Percentiles rank a stretch among this genome's conserved stretches.
Conservation (phyloP, 345 rosid genomes). For the Triadica sebifera region DNA sequence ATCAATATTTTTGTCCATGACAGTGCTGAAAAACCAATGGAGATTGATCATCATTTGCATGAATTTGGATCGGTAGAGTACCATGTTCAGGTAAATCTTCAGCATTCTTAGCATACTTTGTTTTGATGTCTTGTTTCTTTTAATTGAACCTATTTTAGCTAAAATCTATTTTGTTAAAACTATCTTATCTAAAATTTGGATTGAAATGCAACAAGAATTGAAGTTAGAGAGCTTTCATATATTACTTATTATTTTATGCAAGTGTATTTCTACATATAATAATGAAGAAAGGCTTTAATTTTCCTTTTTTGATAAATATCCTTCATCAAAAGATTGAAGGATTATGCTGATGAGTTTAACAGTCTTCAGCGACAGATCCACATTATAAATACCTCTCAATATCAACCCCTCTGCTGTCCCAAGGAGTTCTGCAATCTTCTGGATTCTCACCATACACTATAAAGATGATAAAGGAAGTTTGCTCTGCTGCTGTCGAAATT, state of each 20-base stretch:
- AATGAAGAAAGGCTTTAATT: not conserved
- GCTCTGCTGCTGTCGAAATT: slow-evolving; percentile 56
- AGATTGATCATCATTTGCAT: slow-evolving; percentile 67
- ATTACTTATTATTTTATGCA: not conserved
- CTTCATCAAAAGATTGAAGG: not conserved
- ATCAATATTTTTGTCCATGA: slow-evolving; percentile 12
- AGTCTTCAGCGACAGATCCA: slow-evolving; percentile 68
- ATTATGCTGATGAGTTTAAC: slow-evolving; percentile 12
- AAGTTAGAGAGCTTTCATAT: not conserved
- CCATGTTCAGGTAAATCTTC: slow-evolving; percentile 58
- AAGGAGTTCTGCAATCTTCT: slow-evolving; percentile 33
- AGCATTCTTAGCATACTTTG: not conserved
- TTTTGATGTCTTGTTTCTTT: not conserved
- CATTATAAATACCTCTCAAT: slow-evolving; percentile 47
- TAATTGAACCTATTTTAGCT: not conserved
- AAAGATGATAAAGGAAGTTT: slow-evolving; percentile 46
- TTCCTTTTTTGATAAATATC: not conserved
- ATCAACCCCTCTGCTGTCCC: slow-evolving; percentile 59
- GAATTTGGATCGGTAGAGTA: slow-evolving; percentile 81
- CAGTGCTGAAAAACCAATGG: slow-evolving; percentile 61
- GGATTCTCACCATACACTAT: slow-evolving; percentile 45
- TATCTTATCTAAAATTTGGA: not conserved
- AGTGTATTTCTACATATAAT: not conserved
- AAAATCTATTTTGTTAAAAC: not conserved
- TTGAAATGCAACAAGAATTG: not conserved